Conservation (phyloP, 1,284 basidiomycete genomes). For the Ceratobasidium sp. region DNA sequence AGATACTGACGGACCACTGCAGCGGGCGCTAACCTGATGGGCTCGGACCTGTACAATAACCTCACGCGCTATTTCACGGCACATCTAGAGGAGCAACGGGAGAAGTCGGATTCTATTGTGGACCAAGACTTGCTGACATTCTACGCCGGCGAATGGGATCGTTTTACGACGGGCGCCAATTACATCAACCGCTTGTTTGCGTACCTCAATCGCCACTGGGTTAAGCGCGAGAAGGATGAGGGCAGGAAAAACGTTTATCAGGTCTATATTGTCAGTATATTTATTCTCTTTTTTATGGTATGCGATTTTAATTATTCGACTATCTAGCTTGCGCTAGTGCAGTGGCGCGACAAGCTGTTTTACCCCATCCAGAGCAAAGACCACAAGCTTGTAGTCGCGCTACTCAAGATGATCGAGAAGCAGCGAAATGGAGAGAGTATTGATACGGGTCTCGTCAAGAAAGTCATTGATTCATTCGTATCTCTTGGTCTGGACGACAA, state of each 20-base stretch:
- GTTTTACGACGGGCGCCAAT: constrained; percentile 96
- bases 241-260: constrained; percentile 95
- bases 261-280: constrained; percentile 88
- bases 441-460: constrained; percentile 94
- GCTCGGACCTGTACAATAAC: constrained; percentile 93
- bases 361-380: constrained; percentile 85
- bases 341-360: constrained; percentile 97
- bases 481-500: constrained; percentile 94
- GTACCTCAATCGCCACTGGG: constrained; percentile 99
- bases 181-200: constrained; percentile 97
- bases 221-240: constrained; percentile 98
- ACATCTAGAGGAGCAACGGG: constrained; percentile 79
- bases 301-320: constrained; percentile 5
- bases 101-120: constrained; percentile 83
- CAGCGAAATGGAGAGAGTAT: constrained; percentile 96
- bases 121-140: constrained; percentile 92
- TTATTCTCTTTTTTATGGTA: not conserved
- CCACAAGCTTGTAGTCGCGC: constrained; percentile 86
- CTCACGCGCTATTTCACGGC: constrained; percentile 86
- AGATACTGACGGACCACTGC: constrained; percentile 48
- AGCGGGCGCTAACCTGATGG: constrained; percentile 96
- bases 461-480: constrained; percentile 96
- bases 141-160: constrained; percentile 94
- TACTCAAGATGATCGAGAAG: constrained; percentile 90
- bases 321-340: constrained; percentile 88